A percentile compares a stretch with the other conserved stretches of the same genome.
phyloP scores from a whole-genome alignment of 2,329 filamentous ascomycete species.

The Verticillium klebahnii region DNA sequence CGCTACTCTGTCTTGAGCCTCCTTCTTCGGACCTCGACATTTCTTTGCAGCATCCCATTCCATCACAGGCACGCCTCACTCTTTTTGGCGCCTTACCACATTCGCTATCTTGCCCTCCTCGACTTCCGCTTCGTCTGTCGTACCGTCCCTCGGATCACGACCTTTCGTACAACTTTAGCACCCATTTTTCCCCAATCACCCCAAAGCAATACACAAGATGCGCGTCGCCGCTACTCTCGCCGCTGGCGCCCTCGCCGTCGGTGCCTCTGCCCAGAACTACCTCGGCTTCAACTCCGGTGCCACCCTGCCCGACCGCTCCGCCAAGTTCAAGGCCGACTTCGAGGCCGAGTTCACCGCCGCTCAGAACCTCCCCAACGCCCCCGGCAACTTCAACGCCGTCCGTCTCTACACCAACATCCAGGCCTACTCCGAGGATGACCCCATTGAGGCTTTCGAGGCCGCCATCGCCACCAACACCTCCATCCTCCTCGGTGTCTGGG shows the following conservation, averaged over 20 bases:
- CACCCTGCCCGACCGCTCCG: conserved; percentile 39
- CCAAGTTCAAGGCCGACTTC: conserved; percentile 49
- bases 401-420: conserved; percentile 67
- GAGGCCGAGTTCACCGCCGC: conserved; percentile 39
- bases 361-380: conserved; percentile 36
- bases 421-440: conserved; percentile 64
- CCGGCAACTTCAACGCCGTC: conserved; percentile 53
- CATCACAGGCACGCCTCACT: background rate
- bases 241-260: conserved; percentile 33
- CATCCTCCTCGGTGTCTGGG: conserved; percentile 63
- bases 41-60: background rate
- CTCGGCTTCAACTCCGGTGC: conserved; percentile 51
- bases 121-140: background rate
- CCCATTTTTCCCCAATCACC: background rate
- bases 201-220: conserved; percentile 25
- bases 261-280: conserved; percentile 39
- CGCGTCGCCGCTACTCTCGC: conserved; percentile 32
- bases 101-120: background rate
- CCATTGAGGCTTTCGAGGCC: conserved; percentile 74
- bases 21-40: background rate
- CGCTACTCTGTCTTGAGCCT: background rate
- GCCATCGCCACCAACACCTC: conserved; percentile 56
- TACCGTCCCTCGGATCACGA: background rate
- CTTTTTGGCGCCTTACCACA: background rate
- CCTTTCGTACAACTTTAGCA: background rate